Percentiles rank a stretch among this genome's conserved stretches.
Conservation (phyloP, 768 basidiomycete species). For the Mycena rebaudengoi region DNA sequence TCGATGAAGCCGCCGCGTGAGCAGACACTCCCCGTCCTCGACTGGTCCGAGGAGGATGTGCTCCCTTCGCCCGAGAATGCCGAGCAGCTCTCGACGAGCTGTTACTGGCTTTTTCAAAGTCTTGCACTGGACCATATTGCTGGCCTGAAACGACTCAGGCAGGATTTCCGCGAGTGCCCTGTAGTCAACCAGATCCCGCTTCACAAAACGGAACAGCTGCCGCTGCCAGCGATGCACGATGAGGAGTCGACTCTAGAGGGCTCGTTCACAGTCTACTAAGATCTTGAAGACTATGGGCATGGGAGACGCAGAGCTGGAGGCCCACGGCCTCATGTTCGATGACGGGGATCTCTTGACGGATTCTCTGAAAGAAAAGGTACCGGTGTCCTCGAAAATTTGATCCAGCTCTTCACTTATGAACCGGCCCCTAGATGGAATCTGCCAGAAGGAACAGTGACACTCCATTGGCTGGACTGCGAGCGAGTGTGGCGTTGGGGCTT, state of each 20-base stretch:
- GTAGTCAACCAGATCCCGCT: conserved; percentile 19
- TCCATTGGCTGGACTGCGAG: conserved; percentile 2
- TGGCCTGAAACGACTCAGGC: conserved; percentile 10
- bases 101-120: not conserved
- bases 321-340: conserved; percentile 19
- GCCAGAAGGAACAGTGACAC: conserved; percentile 18
- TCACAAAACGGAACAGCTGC: conserved; percentile 19
- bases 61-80: not conserved
- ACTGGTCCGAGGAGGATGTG: not conserved
- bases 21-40: conserved; percentile 1
- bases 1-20: conserved; percentile 2
- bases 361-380: conserved; percentile 23
- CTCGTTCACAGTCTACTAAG: conserved; percentile 8
- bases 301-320: not conserved
- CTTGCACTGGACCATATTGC: conserved; percentile 8
- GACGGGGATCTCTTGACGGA: conserved; percentile 21
- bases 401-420: conserved; percentile 16
- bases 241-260: conserved; percentile 27
- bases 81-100: not conserved
- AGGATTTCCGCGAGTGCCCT: not conserved
- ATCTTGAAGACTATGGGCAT: conserved; percentile 4
- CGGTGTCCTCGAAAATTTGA: not conserved
- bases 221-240: conserved; percentile 22
- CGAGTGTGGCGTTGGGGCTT: too few species aligned
- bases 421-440: conserved; percentile 23